Base-by-base conservation (phyloP, 345 rosid genomes). In the Melaleuca quinquenervia region DNA sequence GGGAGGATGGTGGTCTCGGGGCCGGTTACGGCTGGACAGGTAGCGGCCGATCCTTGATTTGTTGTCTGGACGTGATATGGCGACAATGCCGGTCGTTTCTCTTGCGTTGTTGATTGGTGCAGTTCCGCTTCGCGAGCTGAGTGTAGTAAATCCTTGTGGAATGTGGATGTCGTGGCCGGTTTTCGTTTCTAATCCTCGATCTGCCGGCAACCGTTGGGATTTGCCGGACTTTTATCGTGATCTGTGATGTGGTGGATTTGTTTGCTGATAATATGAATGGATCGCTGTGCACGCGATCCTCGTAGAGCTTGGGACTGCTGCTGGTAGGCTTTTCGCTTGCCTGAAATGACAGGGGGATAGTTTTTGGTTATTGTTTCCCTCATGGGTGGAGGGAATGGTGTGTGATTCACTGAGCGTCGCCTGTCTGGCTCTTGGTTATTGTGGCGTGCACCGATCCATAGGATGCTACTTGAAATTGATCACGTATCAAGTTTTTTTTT, bases 21-120 rank as follows among this genome's bases (percentile, higher is more conserved):
- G 84, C 91, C 94, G 29, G 92, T 97, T 60, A 91, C 99, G 89
- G 96, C 98, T 88, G 98, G 98, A 54, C 96, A 92, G 98, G 99
- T 97, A 55, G 85, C 64, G 27, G 80, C 54, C 41, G 41, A 41
- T 41, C 41, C 41, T 4, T 41, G 41, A 41, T 41, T 41, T n/a
- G n/a, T n/a, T n/a, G n/a, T n/a, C n/a, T n/a, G 26, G 48, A 1
- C 48, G 6, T 29, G 58, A 18, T 83, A 29, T 56, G 56, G 27
- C 32, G 24, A n/a, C 62, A 58, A 82, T 82, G 83, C 3, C 15
- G 55, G 58, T 13, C 49, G 55, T 44, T 27, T 62, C 16, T 20
- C 53, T 15, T 20, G 53, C 53, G 53, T 52, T 52, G 53, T 52
- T 18, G 53, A 41, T 41, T 41, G 53, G 4, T 15, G 53, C 53